Percentiles rank a stretch among this genome's conserved stretches.
These are phyloP conservation scores for Lactifluus echinatus DNA, from an alignment of 768 basidiomycete genomes.

Conservation along the genomic window DNA sequence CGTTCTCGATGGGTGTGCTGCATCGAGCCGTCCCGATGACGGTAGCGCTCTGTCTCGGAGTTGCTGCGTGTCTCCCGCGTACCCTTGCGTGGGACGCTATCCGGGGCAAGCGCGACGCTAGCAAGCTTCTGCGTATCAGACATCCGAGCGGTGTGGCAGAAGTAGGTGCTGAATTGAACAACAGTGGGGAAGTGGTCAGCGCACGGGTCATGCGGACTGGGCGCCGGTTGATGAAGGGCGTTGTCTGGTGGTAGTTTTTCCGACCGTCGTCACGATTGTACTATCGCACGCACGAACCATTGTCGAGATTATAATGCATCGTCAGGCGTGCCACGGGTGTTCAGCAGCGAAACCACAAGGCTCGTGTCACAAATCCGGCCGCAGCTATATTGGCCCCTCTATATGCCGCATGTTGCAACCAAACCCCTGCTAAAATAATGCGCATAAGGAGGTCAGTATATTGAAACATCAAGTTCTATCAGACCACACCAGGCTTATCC, in stretches of 20 bases:
- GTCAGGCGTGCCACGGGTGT: too few species aligned
- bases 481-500: too few species aligned
- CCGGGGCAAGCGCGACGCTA: constrained; percentile 17
- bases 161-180: constrained; percentile 48
- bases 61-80: constrained; percentile 45
- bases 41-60: constrained; percentile 59
- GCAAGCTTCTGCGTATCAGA: constrained; percentile 38
- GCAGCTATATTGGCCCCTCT: too few species aligned
- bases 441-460: too few species aligned
- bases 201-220: constrained; percentile 64
- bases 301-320: too few species aligned
- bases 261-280: background rate
- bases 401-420: too few species aligned
- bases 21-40: constrained; percentile 71
- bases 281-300: background rate
- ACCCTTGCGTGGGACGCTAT: constrained; percentile 49
- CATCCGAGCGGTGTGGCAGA: constrained; percentile 64
- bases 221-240: constrained; percentile 60
- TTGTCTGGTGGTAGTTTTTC: constrained; percentile 49
- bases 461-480: too few species aligned
- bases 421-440: too few species aligned
- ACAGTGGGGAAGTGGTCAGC: constrained; percentile 40
- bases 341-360: too few species aligned
- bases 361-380: too few species aligned
- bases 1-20: constrained; percentile 62